phyloP scores from a whole-genome alignment of 169 alveolate species.

The Plasmodium chabaudi region DNA sequence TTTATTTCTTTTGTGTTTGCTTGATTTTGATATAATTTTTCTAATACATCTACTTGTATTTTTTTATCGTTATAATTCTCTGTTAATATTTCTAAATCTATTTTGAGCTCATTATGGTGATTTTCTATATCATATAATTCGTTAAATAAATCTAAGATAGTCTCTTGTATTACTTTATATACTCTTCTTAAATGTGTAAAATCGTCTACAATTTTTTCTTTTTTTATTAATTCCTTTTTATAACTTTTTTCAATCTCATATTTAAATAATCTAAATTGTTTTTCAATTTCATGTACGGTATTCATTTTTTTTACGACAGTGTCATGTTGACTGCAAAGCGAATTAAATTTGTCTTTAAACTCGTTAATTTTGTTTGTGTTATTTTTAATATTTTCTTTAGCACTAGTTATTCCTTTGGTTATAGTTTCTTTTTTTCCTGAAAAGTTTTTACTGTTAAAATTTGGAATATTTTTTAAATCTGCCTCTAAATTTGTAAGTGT shows the following conservation, averaged over 20 bases:
- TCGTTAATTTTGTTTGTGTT: neutral
- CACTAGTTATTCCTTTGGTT: neutral
- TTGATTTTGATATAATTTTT: neutral
- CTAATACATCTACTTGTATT: conserved; percentile 14
- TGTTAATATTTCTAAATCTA: conserved; percentile 1
- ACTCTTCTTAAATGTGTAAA: neutral
- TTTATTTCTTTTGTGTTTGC: conserved; percentile 1
- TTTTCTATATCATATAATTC: neutral
- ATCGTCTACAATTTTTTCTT: conserved; percentile 9
- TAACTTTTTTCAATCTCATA: conserved; percentile 13
- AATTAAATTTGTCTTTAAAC: neutral
- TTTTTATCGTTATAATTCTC: conserved; percentile 5
- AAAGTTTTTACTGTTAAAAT: too few species aligned
- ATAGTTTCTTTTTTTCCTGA: neutral
- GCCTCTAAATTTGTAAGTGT: too few species aligned
- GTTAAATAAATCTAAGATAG: neutral
- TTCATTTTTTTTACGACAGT: neutral
- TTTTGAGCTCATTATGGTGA: conserved; percentile 2
- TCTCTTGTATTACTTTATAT: conserved; percentile 4
- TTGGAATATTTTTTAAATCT: neutral
- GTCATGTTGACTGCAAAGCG: conserved; percentile 1
- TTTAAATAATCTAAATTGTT: conserved; percentile 12
- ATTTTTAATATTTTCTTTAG: conserved; percentile 7
- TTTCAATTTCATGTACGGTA: conserved; percentile 6
- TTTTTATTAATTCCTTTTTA: neutral